These are phyloP conservation scores for Chlorella sp. DNA, from an alignment of 139 green algal genomes.

Conservation along the genomic window DNA sequence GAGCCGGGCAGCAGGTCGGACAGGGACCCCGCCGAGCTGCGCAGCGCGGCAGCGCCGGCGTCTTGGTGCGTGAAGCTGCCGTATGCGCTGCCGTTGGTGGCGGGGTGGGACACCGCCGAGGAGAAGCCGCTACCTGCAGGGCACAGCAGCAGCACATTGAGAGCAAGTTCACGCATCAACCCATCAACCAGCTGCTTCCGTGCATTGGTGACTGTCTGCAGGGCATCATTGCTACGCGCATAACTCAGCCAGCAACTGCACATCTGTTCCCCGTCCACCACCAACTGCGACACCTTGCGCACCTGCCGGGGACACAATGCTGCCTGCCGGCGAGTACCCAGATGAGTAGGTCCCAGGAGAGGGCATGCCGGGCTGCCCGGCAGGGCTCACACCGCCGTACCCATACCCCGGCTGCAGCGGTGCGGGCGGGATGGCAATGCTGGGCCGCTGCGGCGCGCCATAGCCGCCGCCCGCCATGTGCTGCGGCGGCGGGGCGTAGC, in stretches of 20 bases:
- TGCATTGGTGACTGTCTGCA: too few species aligned
- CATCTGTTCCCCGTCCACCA: too few species aligned
- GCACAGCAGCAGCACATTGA: too few species aligned
- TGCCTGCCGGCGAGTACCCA: background rate
- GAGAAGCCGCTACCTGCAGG: background rate
- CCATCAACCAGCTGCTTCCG: too few species aligned
- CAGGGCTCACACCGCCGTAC: background rate
- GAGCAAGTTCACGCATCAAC: too few species aligned
- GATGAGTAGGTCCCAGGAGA: constrained; percentile 1
- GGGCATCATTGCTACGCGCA: too few species aligned
- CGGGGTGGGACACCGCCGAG: background rate
- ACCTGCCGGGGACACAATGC: background rate
- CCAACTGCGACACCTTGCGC: too few species aligned
- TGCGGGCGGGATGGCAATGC: constrained; percentile 17
- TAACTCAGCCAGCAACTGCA: too few species aligned
- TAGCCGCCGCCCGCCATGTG: background rate
- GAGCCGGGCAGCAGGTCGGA: background rate
- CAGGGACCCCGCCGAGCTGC: too few species aligned
- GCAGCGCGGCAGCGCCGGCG: background rate
- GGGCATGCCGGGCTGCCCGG: background rate
- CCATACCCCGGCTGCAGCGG: constrained; percentile 9
- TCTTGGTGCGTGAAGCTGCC: background rate
- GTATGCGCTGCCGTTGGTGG: background rate
- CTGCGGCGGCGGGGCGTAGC: constrained; percentile 2
- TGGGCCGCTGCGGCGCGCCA: constrained; percentile 5